These are phyloP conservation scores for Rhodotorula sp. DNA, from an alignment of 1,284 basidiomycete genomes.

Conservation along the genomic window DNA sequence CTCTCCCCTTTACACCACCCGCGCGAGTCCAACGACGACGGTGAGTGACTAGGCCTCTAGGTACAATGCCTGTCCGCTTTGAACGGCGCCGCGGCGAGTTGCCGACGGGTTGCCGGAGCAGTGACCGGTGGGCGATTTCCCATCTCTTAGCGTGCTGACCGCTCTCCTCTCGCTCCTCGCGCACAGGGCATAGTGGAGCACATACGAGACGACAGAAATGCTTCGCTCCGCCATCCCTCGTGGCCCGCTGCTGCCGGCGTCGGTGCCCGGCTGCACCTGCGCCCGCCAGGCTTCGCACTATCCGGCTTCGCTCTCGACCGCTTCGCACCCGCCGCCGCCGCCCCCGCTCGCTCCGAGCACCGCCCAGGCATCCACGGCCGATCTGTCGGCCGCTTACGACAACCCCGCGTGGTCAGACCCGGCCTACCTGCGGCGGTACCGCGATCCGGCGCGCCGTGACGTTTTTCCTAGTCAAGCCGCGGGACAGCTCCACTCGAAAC, in stretches of 20 bases:
- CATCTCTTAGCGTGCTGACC: too few relatives aligned
- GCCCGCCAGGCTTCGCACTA: constrained; percentile 19
- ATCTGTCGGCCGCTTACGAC: neutral
- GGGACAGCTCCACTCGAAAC: neutral
- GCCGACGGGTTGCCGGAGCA: too few relatives aligned
- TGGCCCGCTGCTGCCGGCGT: neutral
- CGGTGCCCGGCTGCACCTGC: neutral
- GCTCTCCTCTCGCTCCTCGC: too few relatives aligned
- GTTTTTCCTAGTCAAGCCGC: neutral
- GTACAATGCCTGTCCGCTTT: too few relatives aligned
- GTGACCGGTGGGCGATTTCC: too few relatives aligned
- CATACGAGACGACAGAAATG: neutral
- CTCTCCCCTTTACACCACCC: too few relatives aligned
- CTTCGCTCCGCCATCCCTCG: constrained; percentile 10
- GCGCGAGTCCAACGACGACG: too few relatives aligned
- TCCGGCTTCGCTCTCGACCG: constrained; percentile 12
- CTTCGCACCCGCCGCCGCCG: neutral
- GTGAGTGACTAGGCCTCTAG: too few relatives aligned
- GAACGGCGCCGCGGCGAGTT: too few relatives aligned
- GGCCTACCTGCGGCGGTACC: constrained; percentile 38
- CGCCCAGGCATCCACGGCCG: neutral
- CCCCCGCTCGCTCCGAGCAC: constrained; percentile 6
- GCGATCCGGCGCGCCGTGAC: constrained; percentile 38
- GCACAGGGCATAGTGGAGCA: too few relatives aligned
- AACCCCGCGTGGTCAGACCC: constrained; percentile 40